These are phyloP conservation scores for Neurospora discreta DNA, from an alignment of 495 filamentous ascomycete species.

Conservation along the genomic window DNA sequence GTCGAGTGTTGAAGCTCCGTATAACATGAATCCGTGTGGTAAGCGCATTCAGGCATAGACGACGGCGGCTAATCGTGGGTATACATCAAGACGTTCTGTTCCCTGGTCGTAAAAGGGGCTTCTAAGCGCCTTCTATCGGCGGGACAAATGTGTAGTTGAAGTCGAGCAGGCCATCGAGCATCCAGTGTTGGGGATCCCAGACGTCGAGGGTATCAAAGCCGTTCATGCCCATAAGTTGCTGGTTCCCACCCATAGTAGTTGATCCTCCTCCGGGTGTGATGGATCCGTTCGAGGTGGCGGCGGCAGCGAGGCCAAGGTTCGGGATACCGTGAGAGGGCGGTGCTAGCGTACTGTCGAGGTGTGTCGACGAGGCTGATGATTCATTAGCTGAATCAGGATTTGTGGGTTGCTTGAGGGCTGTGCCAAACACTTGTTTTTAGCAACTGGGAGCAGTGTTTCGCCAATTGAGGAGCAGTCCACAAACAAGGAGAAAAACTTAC, in stretches of 20 bases:
- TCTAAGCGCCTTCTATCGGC: constrained; percentile 36
- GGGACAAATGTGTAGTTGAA: constrained; percentile 55
- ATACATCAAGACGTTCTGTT: not conserved
- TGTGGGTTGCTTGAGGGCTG: constrained; percentile 73
- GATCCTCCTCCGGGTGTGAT: constrained; percentile 34
- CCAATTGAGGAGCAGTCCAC: not conserved
- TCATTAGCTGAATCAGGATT: constrained; percentile 71
- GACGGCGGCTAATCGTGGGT: not conserved
- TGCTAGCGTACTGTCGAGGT: constrained; percentile 42
- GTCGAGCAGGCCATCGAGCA: constrained; percentile 74
- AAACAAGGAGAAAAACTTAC: constrained; percentile 33
- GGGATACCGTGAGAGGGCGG: constrained; percentile 27
- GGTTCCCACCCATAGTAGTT: constrained; percentile 24
- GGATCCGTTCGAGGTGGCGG: constrained; percentile 30
- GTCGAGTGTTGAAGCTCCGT: not conserved
- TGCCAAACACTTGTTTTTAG: constrained; percentile 25
- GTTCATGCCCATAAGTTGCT: constrained; percentile 31
- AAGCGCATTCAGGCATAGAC: not conserved
- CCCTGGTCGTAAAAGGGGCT: not conserved
- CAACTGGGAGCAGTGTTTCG: constrained; percentile 17
- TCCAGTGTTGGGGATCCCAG: constrained; percentile 85
- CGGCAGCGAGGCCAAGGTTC: constrained; percentile 17
- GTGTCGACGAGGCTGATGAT: constrained; percentile 56
- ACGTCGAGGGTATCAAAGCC: constrained; percentile 66
- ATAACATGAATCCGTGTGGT: not conserved